phyloP scores from a whole-genome alignment of 176 grass and related monocot genomes.

The Rhynchospora pubera region DNA sequence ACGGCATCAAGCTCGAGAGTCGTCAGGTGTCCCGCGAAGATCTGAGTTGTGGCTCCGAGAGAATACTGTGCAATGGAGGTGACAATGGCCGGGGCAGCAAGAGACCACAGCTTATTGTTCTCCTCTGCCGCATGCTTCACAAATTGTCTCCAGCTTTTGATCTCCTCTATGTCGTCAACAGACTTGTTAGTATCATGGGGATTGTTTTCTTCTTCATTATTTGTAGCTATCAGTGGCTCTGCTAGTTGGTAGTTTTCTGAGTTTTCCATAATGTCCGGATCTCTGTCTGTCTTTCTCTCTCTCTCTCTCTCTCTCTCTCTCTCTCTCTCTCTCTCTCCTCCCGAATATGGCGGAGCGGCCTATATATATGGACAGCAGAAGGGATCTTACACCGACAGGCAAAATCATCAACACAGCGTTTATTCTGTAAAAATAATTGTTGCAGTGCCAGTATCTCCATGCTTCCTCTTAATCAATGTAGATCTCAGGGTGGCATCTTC shows the following conservation, averaged over 20 bases:
- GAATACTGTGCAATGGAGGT: constrained; percentile 83
- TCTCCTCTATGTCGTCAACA: constrained; percentile 49
- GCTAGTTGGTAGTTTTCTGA: constrained; percentile 16
- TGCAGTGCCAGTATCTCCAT: no score
- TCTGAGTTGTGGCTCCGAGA: constrained; percentile 51
- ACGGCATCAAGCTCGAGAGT: constrained; percentile 86
- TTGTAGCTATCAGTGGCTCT: background rate
- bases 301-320: background rate
- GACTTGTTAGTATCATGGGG: background rate
- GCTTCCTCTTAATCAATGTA: no score
- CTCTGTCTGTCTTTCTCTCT: background rate
- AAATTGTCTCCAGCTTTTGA: constrained; percentile 40
- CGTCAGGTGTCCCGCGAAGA: constrained; percentile 72
- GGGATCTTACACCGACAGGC: background rate
- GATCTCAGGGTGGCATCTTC: no score
- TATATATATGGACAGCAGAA: background rate
- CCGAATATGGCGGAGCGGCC: background rate
- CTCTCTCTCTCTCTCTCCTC: background rate
- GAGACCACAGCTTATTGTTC: constrained; percentile 60
- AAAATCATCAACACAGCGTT: background rate
- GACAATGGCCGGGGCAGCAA: constrained; percentile 72
- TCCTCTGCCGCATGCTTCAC: constrained; percentile 28
- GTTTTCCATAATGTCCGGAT: background rate
- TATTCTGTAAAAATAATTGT: background rate
- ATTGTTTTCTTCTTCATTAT: background rate